Base-by-base conservation (phyloP, 2,329 filamentous ascomycete species). In the Rhinocladiella mackenziei region DNA sequence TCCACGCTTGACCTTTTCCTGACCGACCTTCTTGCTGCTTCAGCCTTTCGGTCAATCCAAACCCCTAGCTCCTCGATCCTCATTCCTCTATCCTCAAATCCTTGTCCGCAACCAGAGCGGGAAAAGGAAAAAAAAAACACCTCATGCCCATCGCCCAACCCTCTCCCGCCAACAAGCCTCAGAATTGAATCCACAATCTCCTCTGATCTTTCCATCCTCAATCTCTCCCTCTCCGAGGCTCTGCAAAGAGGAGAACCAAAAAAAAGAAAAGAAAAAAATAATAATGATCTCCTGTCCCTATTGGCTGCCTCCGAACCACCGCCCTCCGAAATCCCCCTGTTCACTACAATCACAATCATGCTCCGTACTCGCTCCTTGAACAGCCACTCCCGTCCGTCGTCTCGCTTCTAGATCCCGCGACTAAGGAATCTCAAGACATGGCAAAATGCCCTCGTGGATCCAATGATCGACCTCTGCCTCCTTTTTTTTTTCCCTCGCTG, bases 381-480 rank as follows among this genome's bases (percentile, higher is more conserved):
- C 53, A 51, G 48, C 54, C 48, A 51, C 40, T 54, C 46, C 47
- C 48, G 47, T 51, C 48, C 51, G 49, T 50, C 54, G 44, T 43
- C 50, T 50, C 48, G 50, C 51, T 52, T 53, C 54, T 58, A 56
- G 54, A 53, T 54, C 54, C 51, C 52, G 54, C 53, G 36, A 52
- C 56, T 56, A 57, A 53, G 39, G 41, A 37, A 39, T n/a, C 41
- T 31, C 39, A 36, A 32, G 39, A 35, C 33, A 41, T 43, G 48
- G 50, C 38, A 40, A 51, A 53, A 45, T 40, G 29, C 36, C n/a
- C 38, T 42, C 35, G 22, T 46, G 43, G 28, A 37, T 31, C 50
- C 50, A 53, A 47, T 50, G 42, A 53, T 49, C 43, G 29, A 26
- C 32, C 14, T 31, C 38, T 37, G 32, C 46, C 39, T 50, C 46